Base-by-base conservation (phyloP, 148 eudicot genomes). In the Talinum fruticosum region DNA sequence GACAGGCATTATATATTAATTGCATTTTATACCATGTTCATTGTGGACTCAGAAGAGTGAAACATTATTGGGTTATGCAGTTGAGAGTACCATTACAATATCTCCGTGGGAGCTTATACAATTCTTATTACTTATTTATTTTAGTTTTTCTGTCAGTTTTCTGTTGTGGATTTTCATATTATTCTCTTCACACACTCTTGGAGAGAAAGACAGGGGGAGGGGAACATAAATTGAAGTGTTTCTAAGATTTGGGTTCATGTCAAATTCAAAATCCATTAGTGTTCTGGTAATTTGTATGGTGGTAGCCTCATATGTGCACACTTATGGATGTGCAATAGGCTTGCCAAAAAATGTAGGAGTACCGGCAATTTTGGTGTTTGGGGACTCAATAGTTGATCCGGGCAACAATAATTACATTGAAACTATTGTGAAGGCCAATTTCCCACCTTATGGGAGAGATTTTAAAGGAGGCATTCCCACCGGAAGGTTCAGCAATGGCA, bases 301-400 rank as follows among this genome's bases (percentile, higher is more conserved):
- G 15, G 18, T 75, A 64, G 73, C 72, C 24, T 75, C 64, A 51
- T 29, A 29, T 32, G 14, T 80, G 7, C 75, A 66, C 13, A 76
- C 36, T 29, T 23, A 24, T 74, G 80, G 61, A 44, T 14, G 28
- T 36, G 67, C 78, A 15, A 62, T 76, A 59, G 16, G 8, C 8
- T 68, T 73, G 35, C 49, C 49, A 13, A 32, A 74, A 19, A 45
- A 77, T 16, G 77, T 16, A 47, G 74, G 45, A 10, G 70, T 74
- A 0, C 96, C 96, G 5, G 93, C 96, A 30, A 84, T 93, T 15
- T 8, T 91, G 21, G 85, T 91, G 66, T 93, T 93, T 71, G 98
- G 98, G 45, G 98, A 93, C 76, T 93, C 98, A 5, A 83, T 91
- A 21, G 92, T 93, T 1, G 96, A 93, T 73, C 76, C 96, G 0